phyloP scores from a whole-genome alignment of 352 stramenopile species.

The Phytopythium mirpurense region DNA sequence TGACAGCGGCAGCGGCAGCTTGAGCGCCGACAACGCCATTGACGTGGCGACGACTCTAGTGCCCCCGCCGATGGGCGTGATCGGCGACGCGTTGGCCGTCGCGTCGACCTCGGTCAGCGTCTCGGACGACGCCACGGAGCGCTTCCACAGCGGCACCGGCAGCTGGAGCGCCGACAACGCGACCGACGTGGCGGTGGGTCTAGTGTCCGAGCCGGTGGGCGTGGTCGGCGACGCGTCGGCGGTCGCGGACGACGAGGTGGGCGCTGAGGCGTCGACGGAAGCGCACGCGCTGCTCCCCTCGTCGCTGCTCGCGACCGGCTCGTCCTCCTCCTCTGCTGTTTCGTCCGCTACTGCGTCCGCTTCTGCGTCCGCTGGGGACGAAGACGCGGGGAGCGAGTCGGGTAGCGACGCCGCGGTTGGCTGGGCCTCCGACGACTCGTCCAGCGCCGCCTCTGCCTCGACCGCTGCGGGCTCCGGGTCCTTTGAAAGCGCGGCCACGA shows the following conservation, averaged over 20 bases:
- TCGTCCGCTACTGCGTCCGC: too few relatives aligned
- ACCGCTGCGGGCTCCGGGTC: slow-evolving; percentile 5
- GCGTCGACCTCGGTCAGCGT: too few relatives aligned
- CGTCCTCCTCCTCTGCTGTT: slow-evolving; percentile 12
- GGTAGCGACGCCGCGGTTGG: background rate
- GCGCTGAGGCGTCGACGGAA: slow-evolving; percentile 1
- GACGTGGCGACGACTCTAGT: too few relatives aligned
- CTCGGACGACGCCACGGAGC: background rate
- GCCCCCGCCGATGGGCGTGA: too few relatives aligned
- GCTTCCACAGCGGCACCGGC: background rate
- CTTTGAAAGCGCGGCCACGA: background rate
- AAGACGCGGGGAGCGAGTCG: background rate
- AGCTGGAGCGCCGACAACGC: slow-evolving; percentile 3
- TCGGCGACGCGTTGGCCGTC: too few relatives aligned
- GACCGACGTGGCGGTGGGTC: background rate
- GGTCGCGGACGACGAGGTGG: background rate
- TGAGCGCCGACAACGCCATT: background rate
- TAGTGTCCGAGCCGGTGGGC: slow-evolving; percentile 7
- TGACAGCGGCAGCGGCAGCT: slow-evolving; percentile 3
- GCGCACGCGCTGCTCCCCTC: slow-evolving; percentile 6
- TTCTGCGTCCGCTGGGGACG: slow-evolving; percentile 2
- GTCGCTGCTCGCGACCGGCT: slow-evolving; percentile 13
- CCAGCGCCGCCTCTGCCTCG: background rate
- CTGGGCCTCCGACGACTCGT: slow-evolving; percentile 3
- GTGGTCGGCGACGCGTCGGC: slow-evolving; percentile 3